Evolutionary conservation across 2,329 filamentous ascomycete genomes (phyloP).

Genomic region (Stylonectria norvegica): DNA sequence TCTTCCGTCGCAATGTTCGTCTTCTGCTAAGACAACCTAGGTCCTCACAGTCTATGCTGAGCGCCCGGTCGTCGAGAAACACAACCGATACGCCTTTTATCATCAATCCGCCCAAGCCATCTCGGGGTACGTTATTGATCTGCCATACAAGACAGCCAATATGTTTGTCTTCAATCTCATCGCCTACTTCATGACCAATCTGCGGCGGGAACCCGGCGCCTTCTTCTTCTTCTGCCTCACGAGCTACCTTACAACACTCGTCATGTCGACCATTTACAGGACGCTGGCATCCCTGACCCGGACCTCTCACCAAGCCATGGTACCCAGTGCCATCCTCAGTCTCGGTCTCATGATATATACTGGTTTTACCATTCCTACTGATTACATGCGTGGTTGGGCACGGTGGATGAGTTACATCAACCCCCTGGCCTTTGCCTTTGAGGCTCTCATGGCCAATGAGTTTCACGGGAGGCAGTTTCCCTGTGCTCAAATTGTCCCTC

Average conservation of each 20-base stretch:
- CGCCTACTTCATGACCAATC: constrained; percentile 65
- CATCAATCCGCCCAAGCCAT: constrained; percentile 32
- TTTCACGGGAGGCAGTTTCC: constrained; percentile 49
- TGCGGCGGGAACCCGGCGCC: constrained; percentile 53
- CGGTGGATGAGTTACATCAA: constrained; percentile 65
- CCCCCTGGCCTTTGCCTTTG: constrained; percentile 53
- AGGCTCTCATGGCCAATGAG: constrained; percentile 26
- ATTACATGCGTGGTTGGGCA: constrained; percentile 27
- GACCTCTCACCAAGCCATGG: constrained; percentile 33
- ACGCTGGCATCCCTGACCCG: constrained; percentile 29
- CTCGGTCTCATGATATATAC: constrained; percentile 52
- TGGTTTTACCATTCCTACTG: constrained; percentile 24
- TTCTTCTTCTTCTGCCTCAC: constrained; percentile 59
- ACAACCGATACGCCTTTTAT: constrained; percentile 34
- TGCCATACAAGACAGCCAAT: constrained; percentile 26
- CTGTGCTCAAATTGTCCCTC: constrained; percentile 51
- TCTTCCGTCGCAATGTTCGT: accelerated
- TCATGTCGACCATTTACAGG: constrained; percentile 30
- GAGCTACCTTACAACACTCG: constrained; percentile 33
- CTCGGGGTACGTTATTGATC: constrained; percentile 23
- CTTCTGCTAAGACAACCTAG: constrained; percentile 2
- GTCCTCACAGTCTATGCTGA: constrained; percentile 32
- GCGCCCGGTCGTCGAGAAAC: constrained; percentile 33
- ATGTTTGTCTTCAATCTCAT: constrained; percentile 30
- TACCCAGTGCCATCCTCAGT: constrained; percentile 52